Percentiles rank a stretch among this genome's conserved stretches.
Evolutionary conservation across 345 rosid species (phyloP).

Genomic region (Kandelia obovata): DNA sequence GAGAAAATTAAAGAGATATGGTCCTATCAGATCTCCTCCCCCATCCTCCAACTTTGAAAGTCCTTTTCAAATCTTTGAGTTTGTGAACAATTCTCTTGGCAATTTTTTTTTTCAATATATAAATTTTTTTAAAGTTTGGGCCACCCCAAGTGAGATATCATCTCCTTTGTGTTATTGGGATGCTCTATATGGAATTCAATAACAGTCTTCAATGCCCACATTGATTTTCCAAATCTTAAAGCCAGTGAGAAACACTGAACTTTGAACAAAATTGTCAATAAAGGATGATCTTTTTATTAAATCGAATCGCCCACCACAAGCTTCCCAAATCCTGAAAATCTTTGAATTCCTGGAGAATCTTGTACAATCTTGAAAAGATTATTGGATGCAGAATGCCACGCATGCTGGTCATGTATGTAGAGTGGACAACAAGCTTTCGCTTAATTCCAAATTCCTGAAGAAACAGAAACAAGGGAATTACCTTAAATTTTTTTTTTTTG

Average conservation of each 20-base stretch:
- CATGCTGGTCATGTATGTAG: not conserved
- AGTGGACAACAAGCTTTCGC: not conserved
- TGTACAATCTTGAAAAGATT: not conserved
- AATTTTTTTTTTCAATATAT: too few relatives aligned
- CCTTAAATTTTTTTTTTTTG: not conserved
- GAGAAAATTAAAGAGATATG: conserved; percentile 6
- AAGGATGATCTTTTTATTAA: not conserved
- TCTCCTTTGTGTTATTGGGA: not conserved
- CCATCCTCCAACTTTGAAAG: conserved; percentile 2
- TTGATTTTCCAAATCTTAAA: conserved; percentile 2
- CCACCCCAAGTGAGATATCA: not conserved
- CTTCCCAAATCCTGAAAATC: not conserved
- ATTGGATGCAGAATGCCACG: not conserved
- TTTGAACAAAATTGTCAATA: not conserved
- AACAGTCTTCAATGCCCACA: not conserved
- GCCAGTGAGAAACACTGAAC: not conserved
- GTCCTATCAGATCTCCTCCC: conserved; percentile 2
- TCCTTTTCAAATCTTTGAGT: not conserved
- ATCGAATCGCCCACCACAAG: not conserved
- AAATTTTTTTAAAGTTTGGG: not conserved
- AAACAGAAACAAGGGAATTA: not conserved
- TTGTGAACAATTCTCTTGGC: not conserved
- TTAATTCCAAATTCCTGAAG: not conserved
- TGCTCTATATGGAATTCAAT: not conserved
- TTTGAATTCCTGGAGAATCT: not conserved